Conservation (phyloP, 176 grass and related monocot genomes). For the Oryza rufipogon region DNA sequence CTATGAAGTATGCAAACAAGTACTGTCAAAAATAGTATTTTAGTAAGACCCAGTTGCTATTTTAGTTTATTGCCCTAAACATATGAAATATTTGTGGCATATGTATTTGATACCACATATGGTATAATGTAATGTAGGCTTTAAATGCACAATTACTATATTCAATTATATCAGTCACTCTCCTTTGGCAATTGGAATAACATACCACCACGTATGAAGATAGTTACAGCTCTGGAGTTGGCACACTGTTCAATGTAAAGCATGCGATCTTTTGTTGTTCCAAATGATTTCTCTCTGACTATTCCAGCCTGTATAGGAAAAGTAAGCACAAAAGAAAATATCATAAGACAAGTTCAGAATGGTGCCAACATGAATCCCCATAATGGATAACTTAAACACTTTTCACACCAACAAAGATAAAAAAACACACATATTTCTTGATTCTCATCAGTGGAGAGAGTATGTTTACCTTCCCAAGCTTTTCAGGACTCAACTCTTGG, state of each 20-base stretch:
- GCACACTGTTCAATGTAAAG: constrained; percentile 93
- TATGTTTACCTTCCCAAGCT: constrained; percentile 84
- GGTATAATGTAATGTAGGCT: not conserved
- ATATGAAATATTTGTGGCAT: not conserved
- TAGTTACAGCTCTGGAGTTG: constrained; percentile 92
- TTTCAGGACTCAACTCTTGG: constrained; percentile 85
- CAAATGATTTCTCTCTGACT: constrained; percentile 96
- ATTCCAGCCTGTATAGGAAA: constrained; percentile 78
- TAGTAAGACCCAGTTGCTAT: not conserved
- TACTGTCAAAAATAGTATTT: not conserved
- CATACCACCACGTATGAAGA: constrained; percentile 97
- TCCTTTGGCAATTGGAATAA: not conserved
- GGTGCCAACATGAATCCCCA: not conserved
- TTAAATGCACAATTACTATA: no score
- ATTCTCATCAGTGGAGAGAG: not conserved
- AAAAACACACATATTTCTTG: not conserved
- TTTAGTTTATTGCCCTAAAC: not conserved
- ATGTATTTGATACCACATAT: not conserved
- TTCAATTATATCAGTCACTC: no score
- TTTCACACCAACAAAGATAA: not conserved
- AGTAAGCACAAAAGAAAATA: constrained; percentile 1
- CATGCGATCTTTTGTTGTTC: constrained; percentile 95
- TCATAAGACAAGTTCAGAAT: not conserved
- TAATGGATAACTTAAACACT: not conserved
- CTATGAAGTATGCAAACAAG: not conserved